Evolutionary conservation across 108 stramenopile species (phyloP).

Genomic region (Skeletonema menzelii): DNA sequence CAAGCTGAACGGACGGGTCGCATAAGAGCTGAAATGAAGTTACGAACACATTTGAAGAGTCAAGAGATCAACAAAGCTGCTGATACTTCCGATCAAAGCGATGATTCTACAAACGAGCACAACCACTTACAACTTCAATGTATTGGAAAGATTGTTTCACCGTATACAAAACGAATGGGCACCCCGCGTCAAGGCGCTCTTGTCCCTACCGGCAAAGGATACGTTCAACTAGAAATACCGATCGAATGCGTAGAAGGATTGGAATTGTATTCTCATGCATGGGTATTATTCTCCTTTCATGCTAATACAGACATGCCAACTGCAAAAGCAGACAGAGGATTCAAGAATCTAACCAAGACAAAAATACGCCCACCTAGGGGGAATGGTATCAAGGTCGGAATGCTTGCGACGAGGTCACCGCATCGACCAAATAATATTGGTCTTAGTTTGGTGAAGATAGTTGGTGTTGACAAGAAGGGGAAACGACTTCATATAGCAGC

Average conservation of each 20-base stretch:
- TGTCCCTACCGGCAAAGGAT: conserved; percentile 68
- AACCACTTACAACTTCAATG: conserved; percentile 42
- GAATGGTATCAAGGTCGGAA: conserved; percentile 86
- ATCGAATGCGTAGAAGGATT: conserved; percentile 73
- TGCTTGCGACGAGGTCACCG: conserved; percentile 92
- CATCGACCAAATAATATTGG: conserved; percentile 96
- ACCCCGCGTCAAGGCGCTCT: conserved; percentile 82
- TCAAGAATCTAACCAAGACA: conserved; percentile 53
- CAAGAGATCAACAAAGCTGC: not conserved
- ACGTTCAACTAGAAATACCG: conserved; percentile 61
- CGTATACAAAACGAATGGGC: conserved; percentile 86
- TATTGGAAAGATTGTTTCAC: conserved; percentile 74
- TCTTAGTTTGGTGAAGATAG: conserved; percentile 80
- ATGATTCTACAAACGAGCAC: not conserved
- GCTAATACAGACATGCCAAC: conserved; percentile 86
- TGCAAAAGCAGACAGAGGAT: not conserved
- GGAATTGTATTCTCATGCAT: conserved; percentile 83
- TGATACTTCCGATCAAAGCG: not conserved
- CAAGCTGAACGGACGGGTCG: conserved; percentile 76
- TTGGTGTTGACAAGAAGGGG: conserved; percentile 53
- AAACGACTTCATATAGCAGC: conserved; percentile 62
- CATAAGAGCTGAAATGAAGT: conserved; percentile 81
- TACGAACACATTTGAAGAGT: conserved; percentile 61
- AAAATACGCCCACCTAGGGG: conserved; percentile 80
- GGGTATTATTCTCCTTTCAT: conserved; percentile 96